phyloP scores from a whole-genome alignment of 768 basidiomycete genomes.

The Tulasnella sp. region DNA sequence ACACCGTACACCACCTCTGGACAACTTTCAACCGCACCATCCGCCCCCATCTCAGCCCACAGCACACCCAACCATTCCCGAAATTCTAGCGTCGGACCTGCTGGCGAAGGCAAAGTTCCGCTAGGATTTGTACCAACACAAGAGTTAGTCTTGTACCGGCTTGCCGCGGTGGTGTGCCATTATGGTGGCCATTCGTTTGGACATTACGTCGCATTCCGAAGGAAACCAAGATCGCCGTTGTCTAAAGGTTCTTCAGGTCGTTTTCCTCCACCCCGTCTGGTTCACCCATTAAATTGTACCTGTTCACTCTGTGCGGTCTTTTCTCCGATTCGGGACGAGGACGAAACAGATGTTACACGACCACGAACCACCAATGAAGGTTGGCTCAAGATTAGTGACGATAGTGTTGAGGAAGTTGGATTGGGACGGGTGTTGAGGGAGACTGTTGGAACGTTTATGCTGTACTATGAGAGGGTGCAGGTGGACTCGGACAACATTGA shows the following conservation, averaged over 20 bases:
- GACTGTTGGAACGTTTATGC: conserved; percentile 72
- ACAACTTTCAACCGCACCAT: conserved; percentile 55
- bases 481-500: not conserved
- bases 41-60: conserved; percentile 54
- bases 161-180: conserved; percentile 80
- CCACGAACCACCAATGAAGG: conserved; percentile 23
- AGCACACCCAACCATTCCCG: conserved; percentile 30
- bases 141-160: conserved; percentile 55
- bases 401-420: conserved; percentile 60
- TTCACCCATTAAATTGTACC: conserved; percentile 27
- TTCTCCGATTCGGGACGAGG: conserved; percentile 43
- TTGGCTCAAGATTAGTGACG: conserved; percentile 86
- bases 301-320: conserved; percentile 36
- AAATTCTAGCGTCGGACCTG: conserved; percentile 44
- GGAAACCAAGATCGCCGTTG: conserved; percentile 50
- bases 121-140: not conserved
- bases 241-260: conserved; percentile 20
- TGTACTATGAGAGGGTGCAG: conserved; percentile 76
- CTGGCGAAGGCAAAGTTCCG: too few species aligned
- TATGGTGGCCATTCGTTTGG: conserved; percentile 88
- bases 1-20: conserved; percentile 80
- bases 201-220: conserved; percentile 84
- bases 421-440: conserved; percentile 61
- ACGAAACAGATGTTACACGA: not conserved
- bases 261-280: not conserved